Base-by-base conservation (phyloP, 768 basidiomycete genomes). In the Trametes maxima region DNA sequence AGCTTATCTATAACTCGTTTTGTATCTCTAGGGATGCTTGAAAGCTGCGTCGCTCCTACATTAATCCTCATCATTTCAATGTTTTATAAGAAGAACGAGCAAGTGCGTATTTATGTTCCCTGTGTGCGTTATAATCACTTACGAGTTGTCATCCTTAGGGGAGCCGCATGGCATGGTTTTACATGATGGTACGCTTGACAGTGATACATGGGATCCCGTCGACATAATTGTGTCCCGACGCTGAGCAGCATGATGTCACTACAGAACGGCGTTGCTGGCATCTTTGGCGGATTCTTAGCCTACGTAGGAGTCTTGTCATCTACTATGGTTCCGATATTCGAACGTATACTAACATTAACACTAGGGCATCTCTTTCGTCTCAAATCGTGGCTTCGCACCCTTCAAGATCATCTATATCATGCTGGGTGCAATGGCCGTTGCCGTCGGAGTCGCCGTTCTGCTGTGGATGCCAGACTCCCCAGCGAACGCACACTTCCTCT, bases 61-160 rank as follows among this genome's bases (percentile, higher is more conserved):
- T 75, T 88, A 36, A 84, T 88, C 69, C 73, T 87, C 51, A 79
- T 87, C 33, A 78, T 87, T 40, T 82, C 84, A 8, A 85, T 86
- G 82, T 88, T 87, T 65, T 88, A 87, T 74, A 85, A 83, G 75
- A 87, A 87, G 73, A 74, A 85, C 58, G 86, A 87, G 65, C 85
- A 88, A 76, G 82, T 78, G 46, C 35, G 65, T 33, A 2, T 11
- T 1, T 1, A 53, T 22, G 1, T 17, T 1, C 7, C 33, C 35
- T 1, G 16, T n/a, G 28, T 24, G 5, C 24, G 2, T 17, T 2
- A 14, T 40, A 3, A 13, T 40, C 39, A 13, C 39, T 40, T 11
- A n/a, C n/a, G 8, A 11, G 28, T 24, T 25, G 14, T 19, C 6
- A 11, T 42, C 33, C 8, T 21, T 55, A 85, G 81, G 85, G 83